Evolutionary conservation across 352 stramenopile species (phyloP), one percentile per base, ranked within the genome.

Genomic region (Pythium guiyangense): DNA sequence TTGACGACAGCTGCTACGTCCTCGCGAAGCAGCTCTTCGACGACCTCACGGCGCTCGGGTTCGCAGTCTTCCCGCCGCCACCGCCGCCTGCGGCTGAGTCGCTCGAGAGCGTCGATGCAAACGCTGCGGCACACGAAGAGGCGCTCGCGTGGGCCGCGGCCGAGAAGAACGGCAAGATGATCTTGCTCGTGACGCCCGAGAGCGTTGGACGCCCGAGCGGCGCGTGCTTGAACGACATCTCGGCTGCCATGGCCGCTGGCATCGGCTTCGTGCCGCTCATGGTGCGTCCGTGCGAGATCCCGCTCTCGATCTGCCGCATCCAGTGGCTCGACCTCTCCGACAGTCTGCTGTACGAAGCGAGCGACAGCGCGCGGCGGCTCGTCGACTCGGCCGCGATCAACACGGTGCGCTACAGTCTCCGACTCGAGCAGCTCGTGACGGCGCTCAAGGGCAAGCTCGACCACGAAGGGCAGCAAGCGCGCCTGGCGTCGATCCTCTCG

Each of bases 301-400:
- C 81, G 18, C 62, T 91, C 25, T 90, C 79, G 11, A 91, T 91
- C 53, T 91, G 81, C 50, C 81, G 81, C 37, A 91, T 91, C 50
- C 81, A 91, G 54, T 91, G 81, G 81, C 75, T 91, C 22, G 81
- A 91, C 51, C 73, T 91, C 62, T 79, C 75, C 8, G 79, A 91
- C 54, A 84, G 71, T 43, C 62, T 91, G 15, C 56, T 86, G 43
- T 85, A 91, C 62, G 57, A 62, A 25, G 45, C 43, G 8, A 12
- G n/a, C 2, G 27, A 1, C n/a, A 55, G 53, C 0, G 15, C 34
- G 20, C 43, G 45, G 26, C 60, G 60, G 1, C 56, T 69, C 37
- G 54, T 60, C 9, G 59, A 60, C 15, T 56, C 49, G 0, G 49
- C 52, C 29, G 51, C 58, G 6, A 63, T 91, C 26, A 91, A 91